These are phyloP conservation scores for Meredithiella fracta DNA, from an alignment of 2,329 filamentous ascomycete genomes.

Conservation along the genomic window DNA sequence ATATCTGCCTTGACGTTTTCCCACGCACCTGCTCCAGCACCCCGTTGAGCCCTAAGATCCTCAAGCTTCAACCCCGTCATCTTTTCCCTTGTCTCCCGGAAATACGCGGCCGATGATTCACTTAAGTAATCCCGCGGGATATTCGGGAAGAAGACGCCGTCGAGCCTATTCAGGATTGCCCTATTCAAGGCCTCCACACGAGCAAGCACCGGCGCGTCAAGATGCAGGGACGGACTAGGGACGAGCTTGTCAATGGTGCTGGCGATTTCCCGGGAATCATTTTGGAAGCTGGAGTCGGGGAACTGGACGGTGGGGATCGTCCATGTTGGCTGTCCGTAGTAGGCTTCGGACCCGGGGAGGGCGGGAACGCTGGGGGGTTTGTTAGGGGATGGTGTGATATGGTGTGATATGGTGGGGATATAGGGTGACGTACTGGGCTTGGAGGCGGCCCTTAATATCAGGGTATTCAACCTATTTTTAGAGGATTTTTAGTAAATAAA, in stretches of 20 bases:
- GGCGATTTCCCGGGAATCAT: constrained; percentile 48
- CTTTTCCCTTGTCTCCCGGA: background rate
- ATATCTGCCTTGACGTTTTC: constrained; percentile 20
- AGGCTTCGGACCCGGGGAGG: constrained; percentile 15
- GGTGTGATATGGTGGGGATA: background rate
- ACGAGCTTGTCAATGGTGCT: constrained; percentile 39
- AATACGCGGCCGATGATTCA: constrained; percentile 32
- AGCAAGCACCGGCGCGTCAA: constrained; percentile 35
- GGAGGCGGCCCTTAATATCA: constrained; percentile 40
- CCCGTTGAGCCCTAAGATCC: constrained; percentile 27
- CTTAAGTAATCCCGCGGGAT: constrained; percentile 37
- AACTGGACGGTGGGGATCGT: constrained; percentile 40
- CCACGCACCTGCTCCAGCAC: constrained; percentile 36
- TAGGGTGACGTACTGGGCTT: constrained; percentile 31
- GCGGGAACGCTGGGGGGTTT: constrained; percentile 25
- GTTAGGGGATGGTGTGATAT: background rate
- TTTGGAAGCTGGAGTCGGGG: constrained; percentile 40
- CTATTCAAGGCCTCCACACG: constrained; percentile 25
- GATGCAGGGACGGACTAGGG: constrained; percentile 39
- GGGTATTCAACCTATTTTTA: constrained; percentile 42
- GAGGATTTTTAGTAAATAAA: too few relatives aligned
- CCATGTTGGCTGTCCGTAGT: constrained; percentile 24
- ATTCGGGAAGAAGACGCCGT: constrained; percentile 28
- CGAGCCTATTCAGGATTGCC: constrained; percentile 21
- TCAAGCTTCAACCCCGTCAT: constrained; percentile 24